A percentile compares a stretch with the other conserved stretches of the same genome.
These are phyloP conservation scores for Prunus persica DNA, from an alignment of 306 rosid genomes.

Conservation along the genomic window Prunus_persica_NCBIv2 NC_034009.1:6953001-6953500, in stretches of 20 bases:
- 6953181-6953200: neutral
- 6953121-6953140: conserved; percentile 76
- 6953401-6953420: conserved; percentile 97
- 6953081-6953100: conserved; percentile 85
- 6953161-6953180: conserved; percentile 6
- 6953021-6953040: neutral
- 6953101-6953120: conserved; percentile 82
- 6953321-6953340: neutral
- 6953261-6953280: conserved; percentile 97
- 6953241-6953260: conserved; percentile 48
- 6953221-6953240: neutral
- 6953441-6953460: conserved; percentile 83
- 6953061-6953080: conserved; percentile 99
- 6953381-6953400: conserved; percentile 16
- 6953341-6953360: neutral
- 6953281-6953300: conserved; percentile 95
- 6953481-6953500: conserved; percentile 74
- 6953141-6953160: neutral
- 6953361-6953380: neutral
- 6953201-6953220: neutral
- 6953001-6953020: neutral
- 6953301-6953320: conserved; percentile 27
- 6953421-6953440: conserved; percentile 95
- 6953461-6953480: conserved; percentile 86
- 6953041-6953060: neutral